These are phyloP conservation scores for Fraxinus paxiana DNA, from an alignment of 305 asterid species.

Conservation along the genomic window DNA sequence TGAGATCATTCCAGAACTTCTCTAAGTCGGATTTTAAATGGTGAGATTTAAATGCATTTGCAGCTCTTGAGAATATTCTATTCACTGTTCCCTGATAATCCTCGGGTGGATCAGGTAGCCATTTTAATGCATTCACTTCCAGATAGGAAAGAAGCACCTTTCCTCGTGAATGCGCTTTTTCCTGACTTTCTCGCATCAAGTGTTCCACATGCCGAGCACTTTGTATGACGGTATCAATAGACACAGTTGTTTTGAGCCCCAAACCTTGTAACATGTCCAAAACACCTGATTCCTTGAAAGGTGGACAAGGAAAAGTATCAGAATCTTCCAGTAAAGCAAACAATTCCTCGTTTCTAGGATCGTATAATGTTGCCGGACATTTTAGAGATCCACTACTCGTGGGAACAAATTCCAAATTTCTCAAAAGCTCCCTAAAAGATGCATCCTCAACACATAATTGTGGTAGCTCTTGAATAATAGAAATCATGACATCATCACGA, in stretches of 20 bases:
- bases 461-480: conserved; percentile 79
- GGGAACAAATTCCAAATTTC: conserved; percentile 68
- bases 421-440: conserved; percentile 62
- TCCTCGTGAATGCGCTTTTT: conserved; percentile 69
- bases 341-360: conserved; percentile 90
- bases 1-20: conserved; percentile 89
- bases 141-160: conserved; percentile 82
- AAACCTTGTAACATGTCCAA: conserved; percentile 82
- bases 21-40: conserved; percentile 67
- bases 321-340: conserved; percentile 77
- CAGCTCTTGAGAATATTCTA: conserved; percentile 67
- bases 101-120: conserved; percentile 59
- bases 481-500: conserved; percentile 71
- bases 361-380: conserved; percentile 62
- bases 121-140: conserved; percentile 82
- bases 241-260: conserved; percentile 85
- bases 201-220: conserved; percentile 82
- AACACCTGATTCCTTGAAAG: conserved; percentile 58
- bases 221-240: conserved; percentile 71
- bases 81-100: conserved; percentile 56
- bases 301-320: conserved; percentile 71
- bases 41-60: conserved; percentile 63
- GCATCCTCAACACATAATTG: conserved; percentile 71
- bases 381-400: conserved; percentile 62
- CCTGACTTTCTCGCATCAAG: conserved; percentile 58